Percentiles rank a stretch among this genome's conserved stretches.
Conservation (phyloP, 345 rosid species). For the Cardamine occulta region DNA sequence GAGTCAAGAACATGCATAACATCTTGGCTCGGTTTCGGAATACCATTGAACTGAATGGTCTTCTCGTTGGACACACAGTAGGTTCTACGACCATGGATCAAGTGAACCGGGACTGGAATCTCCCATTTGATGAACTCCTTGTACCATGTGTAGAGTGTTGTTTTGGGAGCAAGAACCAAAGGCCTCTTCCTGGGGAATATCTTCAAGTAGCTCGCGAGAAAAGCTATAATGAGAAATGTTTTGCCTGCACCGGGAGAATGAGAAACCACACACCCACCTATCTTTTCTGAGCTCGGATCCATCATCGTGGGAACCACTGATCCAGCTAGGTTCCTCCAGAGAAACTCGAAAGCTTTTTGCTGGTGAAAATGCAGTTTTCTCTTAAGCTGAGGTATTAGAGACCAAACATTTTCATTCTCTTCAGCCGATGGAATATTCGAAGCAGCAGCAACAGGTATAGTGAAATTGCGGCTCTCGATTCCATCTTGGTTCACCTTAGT, state of each 20-base stretch:
- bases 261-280: conserved; percentile 88
- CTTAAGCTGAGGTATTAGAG: conserved; percentile 72
- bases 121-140: conserved; percentile 95
- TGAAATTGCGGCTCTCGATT: conserved; percentile 41
- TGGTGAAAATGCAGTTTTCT: conserved; percentile 74
- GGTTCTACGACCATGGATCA: conserved; percentile 82
- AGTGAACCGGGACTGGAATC: conserved; percentile 79
- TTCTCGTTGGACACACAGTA: conserved; percentile 59
- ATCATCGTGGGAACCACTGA: conserved; percentile 63
- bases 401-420: conserved; percentile 73
- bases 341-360: conserved; percentile 80
- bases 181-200: conserved; percentile 87
- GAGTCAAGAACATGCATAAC: conserved; percentile 89
- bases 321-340: conserved; percentile 82
- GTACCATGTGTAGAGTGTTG: conserved; percentile 93
- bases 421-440: conserved; percentile 43
- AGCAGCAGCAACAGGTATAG: conserved; percentile 42
- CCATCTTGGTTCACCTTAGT: conserved; percentile 44
- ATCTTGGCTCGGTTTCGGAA: conserved; percentile 69
- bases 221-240: conserved; percentile 86
- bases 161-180: conserved; percentile 88
- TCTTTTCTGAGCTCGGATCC: conserved; percentile 54
- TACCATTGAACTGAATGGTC: conserved; percentile 49
- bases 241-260: conserved; percentile 96
- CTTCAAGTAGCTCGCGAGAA: conserved; percentile 84